Evolutionary conservation across 2,329 filamentous ascomycete genomes (phyloP), one percentile per base, ranked within the genome.

Genomic region (Alternaria novae-zelandiae): DNA sequence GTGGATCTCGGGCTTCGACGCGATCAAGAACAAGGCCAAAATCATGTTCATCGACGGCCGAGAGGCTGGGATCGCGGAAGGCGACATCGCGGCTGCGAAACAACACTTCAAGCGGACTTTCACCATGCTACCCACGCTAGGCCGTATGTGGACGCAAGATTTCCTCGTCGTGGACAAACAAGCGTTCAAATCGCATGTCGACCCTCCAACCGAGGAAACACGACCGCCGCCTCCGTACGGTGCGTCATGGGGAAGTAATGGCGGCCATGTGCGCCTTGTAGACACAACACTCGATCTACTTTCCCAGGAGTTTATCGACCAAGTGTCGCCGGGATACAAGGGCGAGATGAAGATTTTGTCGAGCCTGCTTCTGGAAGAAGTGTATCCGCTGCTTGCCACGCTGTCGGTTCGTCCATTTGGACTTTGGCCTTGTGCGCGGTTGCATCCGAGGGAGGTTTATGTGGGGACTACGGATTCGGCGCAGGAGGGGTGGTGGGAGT

Each of bases 51-150:
- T 65, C n/a, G 59, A 73, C 41, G 69, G 70, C 2, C 59, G 61
- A 8, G 61, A 68, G 2, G 9, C 64, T 20, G 65, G 61, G 7
- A 71, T 72, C 6, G 46, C 70, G 9, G 69, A 72, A 57, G 65
- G 63, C 32, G 70, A 72, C 23, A 57, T 71, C 8, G 64, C 61
- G 21, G 69, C 67, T 13, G 67, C 67, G 3, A 70, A 67, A 47
- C 57, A 54, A 30, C 60, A 63, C 11, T 65, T 64, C 57, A 63
- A 47, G 30, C 51, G 51, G 9, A 57, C 55, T 6, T 65, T 57
- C 26, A 59, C 59, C 7, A 55, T 60, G 54, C 45, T 60, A 5
- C 65, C 62, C 3, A 58, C 58, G 12, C 63, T 63, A 5, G 63
- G 60, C 13, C 56, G 64, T 23, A 55, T 66, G 51, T 70, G 66